Evolutionary conservation across 345 rosid genomes (phyloP), one percentile per base, ranked within the genome.

Genomic region (Eutrema japonicum): DNA sequence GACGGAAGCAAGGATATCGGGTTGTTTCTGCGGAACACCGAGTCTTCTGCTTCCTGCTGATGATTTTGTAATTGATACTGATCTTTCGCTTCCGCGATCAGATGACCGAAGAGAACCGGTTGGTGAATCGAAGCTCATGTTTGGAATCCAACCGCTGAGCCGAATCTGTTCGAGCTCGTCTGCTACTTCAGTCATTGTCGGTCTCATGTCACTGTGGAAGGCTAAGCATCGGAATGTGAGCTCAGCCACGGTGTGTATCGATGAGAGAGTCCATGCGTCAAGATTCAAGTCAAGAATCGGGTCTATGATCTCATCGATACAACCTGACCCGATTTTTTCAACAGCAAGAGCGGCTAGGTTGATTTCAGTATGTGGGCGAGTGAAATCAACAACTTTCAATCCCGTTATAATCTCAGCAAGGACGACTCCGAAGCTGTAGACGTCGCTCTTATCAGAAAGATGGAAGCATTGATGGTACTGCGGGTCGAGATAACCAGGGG

Each of bases 371-470:
- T 84, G 87, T 12, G 87, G 81, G 4, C 99, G 96, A 9, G 89
- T 77, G 77, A 95, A 95, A 74, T 95, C 99, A 3, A 95, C 96
- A 38, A 88, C 99, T 83, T 90, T 95, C 62, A 85, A n/a, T 38
- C 83, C 93, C 0, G 93, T 95, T 78, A 95, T 87, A 50, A 95
- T 95, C 88, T 95, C 99, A 7, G 87, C 85, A 7, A 95, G 95
- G 29, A 95, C 97, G 0, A 95, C 99, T 10, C 99, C 99, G 0
- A 95, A 95, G 72, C 99, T 95, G 79, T 95, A 88, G 22, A 91
- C 92, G 7, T 89, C 96, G 18, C 96, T 89, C 75, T 89, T 89
- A 74, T 89, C 96, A 3, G 96, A 85, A 59, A 89, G 89, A 73
- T 87, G 92, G 61, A 85, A 89, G 75, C 83, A 85, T 33, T 89